Evolutionary conservation across 768 basidiomycete species (phyloP).

Genomic region (Asterophora lycoperdoides): DNA sequence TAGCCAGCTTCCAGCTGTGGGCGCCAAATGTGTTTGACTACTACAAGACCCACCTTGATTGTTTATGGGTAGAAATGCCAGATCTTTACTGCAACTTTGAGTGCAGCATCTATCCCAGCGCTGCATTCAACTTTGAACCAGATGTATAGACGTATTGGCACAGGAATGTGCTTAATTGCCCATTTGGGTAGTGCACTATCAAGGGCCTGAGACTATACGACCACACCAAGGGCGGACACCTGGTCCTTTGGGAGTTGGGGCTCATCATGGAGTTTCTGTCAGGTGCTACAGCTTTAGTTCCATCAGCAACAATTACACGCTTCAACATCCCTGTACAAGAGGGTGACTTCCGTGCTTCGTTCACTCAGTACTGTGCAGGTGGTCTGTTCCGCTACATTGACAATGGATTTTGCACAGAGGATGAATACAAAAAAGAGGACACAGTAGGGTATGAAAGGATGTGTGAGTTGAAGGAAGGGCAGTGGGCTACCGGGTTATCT

Average conservation of each 20-base stretch:
- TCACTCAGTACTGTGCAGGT: constrained; percentile 2
- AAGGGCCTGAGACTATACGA: neutral
- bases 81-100: neutral
- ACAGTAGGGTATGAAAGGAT: neutral
- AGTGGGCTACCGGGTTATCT: too few species aligned
- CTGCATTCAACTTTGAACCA: neutral
- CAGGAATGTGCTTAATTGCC: neutral
- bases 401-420: neutral
- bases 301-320: neutral
- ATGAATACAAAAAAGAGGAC: neutral
- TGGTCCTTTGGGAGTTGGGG: neutral
- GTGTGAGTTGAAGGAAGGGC: neutral
- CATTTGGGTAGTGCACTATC: neutral
- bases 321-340: neutral
- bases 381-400: neutral
- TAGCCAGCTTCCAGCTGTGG: neutral
- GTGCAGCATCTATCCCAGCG: neutral
- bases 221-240: neutral
- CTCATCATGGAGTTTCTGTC: neutral
- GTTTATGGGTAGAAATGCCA: neutral
- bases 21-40: neutral
- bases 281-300: neutral
- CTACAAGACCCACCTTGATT: neutral
- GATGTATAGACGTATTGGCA: neutral
- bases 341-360: neutral